A percentile compares a stretch with the other conserved stretches of the same genome.
Conservation (phyloP, 2,329 filamentous ascomycete species). For the Monilinia fructigena region DNA sequence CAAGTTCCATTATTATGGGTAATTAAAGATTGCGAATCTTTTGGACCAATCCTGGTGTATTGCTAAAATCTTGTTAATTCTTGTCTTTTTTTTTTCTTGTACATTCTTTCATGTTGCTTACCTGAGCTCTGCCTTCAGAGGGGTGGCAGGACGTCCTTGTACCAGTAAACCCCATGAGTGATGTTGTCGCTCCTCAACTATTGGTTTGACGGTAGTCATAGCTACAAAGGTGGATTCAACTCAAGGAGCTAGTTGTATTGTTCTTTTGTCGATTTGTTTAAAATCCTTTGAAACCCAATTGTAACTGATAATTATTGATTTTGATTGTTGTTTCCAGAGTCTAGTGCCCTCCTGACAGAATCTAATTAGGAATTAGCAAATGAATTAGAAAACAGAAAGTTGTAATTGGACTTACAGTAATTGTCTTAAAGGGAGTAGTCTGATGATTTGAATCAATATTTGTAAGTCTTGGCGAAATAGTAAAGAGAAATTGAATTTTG, state of each 20-base stretch:
- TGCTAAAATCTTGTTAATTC: slow-evolving; percentile 10
- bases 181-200: not conserved
- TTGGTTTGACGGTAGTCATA: slow-evolving; percentile 22
- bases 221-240: not conserved
- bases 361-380: not conserved
- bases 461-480: not conserved
- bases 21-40: slow-evolving; percentile 14
- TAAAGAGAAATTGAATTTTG: not conserved
- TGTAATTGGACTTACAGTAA: not conserved
- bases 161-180: slow-evolving; percentile 32
- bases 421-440: not conserved
- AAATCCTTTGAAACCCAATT: not conserved
- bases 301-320: not conserved
- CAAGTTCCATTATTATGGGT: slow-evolving; percentile 22
- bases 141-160: slow-evolving; percentile 34
- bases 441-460: not conserved
- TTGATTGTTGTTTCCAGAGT: not conserved
- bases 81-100: not conserved
- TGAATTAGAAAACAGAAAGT: not conserved
- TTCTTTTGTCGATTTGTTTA: not conserved
- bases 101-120: slow-evolving; percentile 20
- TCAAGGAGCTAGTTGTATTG: not conserved
- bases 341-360: not conserved
- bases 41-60: slow-evolving; percentile 15
- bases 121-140: slow-evolving; percentile 34